Percentiles rank a stretch among this genome's conserved stretches.
Evolutionary conservation across 2,329 filamentous ascomycete genomes (phyloP).

Genomic region (Colletotrichum scovillei): DNA sequence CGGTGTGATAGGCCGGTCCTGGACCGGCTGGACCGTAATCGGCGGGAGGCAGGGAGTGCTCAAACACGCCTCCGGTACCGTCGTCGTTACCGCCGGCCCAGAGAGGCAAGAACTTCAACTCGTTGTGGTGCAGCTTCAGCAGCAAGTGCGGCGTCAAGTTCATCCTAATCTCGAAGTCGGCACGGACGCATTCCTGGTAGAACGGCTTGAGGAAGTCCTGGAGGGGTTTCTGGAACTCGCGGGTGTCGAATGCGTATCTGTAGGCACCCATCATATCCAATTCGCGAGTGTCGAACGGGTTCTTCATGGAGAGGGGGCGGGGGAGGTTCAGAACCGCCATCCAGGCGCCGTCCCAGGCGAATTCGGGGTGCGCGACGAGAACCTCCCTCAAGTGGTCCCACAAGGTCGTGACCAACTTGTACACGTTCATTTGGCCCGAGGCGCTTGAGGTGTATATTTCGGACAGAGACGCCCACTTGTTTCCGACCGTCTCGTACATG

Average conservation of each 20-base stretch:
- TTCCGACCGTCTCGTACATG: slow-evolving; percentile 47
- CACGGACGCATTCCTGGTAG: slow-evolving; percentile 38
- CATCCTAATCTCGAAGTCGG: slow-evolving; percentile 47
- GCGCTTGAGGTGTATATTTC: neutral
- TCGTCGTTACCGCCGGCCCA: slow-evolving; percentile 71
- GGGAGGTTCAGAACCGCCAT: neutral
- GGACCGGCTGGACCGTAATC: slow-evolving; percentile 58
- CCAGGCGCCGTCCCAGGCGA: slow-evolving; percentile 15
- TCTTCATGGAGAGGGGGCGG: neutral
- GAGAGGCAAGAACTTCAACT: slow-evolving; percentile 72
- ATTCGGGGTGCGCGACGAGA: neutral
- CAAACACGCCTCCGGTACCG: slow-evolving; percentile 62
- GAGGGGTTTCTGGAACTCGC: slow-evolving; percentile 7
- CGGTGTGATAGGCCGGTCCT: slow-evolving; percentile 60
- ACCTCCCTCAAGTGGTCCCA: neutral
- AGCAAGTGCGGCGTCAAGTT: slow-evolving; percentile 58
- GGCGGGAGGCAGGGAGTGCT: slow-evolving; percentile 52
- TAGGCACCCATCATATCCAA: too few relatives aligned
- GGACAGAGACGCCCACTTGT: neutral
- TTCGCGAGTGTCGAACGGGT: too few relatives aligned
- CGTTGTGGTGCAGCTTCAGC: slow-evolving; percentile 64
- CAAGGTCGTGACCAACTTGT: neutral
- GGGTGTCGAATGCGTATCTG: slow-evolving; percentile 20
- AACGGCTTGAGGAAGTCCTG: slow-evolving; percentile 23
- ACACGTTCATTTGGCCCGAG: neutral